phyloP scores from a whole-genome alignment of 148 eudicot genomes.

The Vaccinium macrocarpon region DNA sequence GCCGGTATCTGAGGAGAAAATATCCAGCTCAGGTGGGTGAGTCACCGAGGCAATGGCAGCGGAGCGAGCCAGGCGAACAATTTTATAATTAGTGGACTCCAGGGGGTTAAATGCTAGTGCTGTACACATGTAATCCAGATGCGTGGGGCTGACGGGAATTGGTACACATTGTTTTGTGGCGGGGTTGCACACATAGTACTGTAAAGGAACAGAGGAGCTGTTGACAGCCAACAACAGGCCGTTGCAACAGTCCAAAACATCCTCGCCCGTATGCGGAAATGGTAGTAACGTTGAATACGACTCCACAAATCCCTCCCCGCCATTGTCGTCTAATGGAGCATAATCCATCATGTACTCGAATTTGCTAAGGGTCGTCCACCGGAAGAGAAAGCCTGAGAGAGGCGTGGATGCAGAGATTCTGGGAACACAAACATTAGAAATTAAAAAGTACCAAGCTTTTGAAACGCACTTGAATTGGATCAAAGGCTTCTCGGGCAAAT shows the following conservation, averaged over 20 bases:
- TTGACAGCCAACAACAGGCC: not conserved
- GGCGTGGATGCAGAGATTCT: not conserved
- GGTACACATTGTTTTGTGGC: constrained; percentile 18
- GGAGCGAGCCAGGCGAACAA: not conserved
- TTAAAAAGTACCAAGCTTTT: not conserved
- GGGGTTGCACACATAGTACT: constrained; percentile 17
- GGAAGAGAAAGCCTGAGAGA: not conserved
- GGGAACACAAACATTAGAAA: not conserved
- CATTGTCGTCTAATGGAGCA: not conserved
- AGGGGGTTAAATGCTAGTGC: constrained; percentile 13
- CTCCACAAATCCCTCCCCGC: not conserved
- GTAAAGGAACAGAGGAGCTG: not conserved
- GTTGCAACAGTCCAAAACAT: constrained; percentile 7
- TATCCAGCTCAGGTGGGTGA: not conserved
- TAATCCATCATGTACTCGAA: not conserved
- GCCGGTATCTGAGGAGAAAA: constrained; percentile 17
- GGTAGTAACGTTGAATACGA: constrained; percentile 9
- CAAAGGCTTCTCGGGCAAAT: constrained; percentile 1
- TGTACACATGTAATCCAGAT: not conserved
- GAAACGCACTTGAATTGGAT: not conserved
- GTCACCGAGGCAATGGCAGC: not conserved
- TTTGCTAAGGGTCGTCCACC: not conserved
- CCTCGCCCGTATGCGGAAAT: not conserved
- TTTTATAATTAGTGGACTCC: constrained; percentile 4
- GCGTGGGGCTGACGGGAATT: not conserved